phyloP scores from a whole-genome alignment of 495 filamentous ascomycete genomes.

The Pseudoneurospora amorphoporcata region DNA sequence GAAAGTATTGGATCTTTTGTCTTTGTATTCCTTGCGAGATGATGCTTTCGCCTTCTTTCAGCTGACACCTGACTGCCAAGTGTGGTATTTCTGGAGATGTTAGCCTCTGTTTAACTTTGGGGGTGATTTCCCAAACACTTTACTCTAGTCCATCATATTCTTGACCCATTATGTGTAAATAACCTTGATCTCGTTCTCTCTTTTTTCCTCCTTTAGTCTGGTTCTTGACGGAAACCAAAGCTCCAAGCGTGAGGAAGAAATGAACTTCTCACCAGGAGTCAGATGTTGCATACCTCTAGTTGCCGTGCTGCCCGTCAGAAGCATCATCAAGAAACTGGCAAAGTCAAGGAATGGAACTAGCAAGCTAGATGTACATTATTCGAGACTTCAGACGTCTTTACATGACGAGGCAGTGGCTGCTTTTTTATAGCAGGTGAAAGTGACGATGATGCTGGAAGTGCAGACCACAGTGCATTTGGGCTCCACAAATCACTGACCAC shows the following conservation, averaged over 20 bases:
- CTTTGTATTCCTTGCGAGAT: too few species aligned
- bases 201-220: too few species aligned
- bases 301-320: not conserved
- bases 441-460: not conserved
- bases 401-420: not conserved
- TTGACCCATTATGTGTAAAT: constrained; percentile 28
- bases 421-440: not conserved
- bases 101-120: too few species aligned
- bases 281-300: too few species aligned
- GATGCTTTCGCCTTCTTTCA: too few species aligned
- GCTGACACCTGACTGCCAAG: too few species aligned
- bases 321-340: not conserved
- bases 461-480: not conserved
- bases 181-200: too few species aligned
- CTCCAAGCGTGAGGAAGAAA: too few species aligned
- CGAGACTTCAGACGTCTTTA: not conserved
- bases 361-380: not conserved
- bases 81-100: too few species aligned
- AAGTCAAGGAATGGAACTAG: not conserved
- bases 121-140: constrained; percentile 51
- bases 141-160: constrained; percentile 77
- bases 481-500: not conserved
- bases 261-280: too few species aligned
- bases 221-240: too few species aligned
- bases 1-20: too few species aligned